Evolutionary conservation across 2,329 filamentous ascomycete genomes (phyloP).

Genomic region (Xylaria sp.): DNA sequence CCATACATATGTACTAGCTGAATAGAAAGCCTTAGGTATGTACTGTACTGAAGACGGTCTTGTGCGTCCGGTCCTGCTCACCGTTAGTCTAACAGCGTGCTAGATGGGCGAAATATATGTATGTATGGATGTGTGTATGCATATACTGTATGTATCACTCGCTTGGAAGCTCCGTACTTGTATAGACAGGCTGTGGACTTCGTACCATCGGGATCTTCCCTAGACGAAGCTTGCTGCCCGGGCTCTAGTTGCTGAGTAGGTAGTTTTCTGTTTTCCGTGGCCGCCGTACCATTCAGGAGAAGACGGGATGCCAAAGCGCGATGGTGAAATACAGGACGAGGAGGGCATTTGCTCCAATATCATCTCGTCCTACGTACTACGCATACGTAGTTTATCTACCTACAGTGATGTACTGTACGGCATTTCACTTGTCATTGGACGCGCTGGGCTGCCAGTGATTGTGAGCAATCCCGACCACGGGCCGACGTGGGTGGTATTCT

Average conservation of each 20-base stretch:
- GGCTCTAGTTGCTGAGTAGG: neutral
- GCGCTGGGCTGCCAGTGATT: constrained; percentile 1
- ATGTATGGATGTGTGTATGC: no score
- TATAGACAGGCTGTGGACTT: neutral
- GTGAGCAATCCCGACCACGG: constrained; percentile 1
- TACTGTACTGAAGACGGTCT: neutral
- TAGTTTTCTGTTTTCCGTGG: neutral
- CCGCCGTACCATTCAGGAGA: neutral
- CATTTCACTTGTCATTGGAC: constrained; percentile 12
- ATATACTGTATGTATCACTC: constrained; percentile 15
- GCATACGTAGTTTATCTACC: neutral
- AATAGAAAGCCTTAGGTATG: neutral
- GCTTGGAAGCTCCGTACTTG: constrained; percentile 17
- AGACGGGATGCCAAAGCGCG: constrained; percentile 5
- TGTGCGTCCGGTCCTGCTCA: neutral
- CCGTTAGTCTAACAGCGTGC: neutral
- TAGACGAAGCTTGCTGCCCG: constrained; percentile 12
- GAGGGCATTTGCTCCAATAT: neutral
- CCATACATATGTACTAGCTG: neutral
- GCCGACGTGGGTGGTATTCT: constrained; percentile 21
- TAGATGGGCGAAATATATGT: neutral
- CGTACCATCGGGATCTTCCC: neutral
- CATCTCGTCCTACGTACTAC: neutral
- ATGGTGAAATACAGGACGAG: neutral
- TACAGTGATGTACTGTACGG: neutral